phyloP scores from a whole-genome alignment of 1,284 basidiomycete species.

The Inonotus hispidus region DNA sequence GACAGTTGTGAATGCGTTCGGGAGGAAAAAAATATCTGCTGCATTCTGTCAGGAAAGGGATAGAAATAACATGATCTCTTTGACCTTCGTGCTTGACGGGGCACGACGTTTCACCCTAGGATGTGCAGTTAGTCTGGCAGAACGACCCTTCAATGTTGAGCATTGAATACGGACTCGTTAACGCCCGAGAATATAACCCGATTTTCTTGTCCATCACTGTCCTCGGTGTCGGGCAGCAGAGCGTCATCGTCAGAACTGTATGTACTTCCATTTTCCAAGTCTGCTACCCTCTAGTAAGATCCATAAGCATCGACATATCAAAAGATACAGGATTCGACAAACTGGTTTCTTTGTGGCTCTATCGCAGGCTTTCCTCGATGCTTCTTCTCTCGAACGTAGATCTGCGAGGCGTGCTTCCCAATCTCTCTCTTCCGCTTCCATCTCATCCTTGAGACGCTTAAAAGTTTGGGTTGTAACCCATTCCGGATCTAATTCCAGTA shows the following conservation, averaged over 20 bases:
- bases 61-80: background rate
- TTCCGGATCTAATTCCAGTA: constrained; percentile 46
- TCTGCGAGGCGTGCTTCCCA: constrained; percentile 53
- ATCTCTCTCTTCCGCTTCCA: constrained; percentile 62
- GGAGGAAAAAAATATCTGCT: constrained; percentile 83
- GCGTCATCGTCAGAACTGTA: constrained; percentile 37
- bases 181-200: background rate
- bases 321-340: constrained; percentile 23
- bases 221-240: constrained; percentile 45
- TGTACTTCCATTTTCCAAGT: background rate
- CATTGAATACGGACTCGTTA: background rate
- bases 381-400: constrained; percentile 60
- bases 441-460: constrained; percentile 54
- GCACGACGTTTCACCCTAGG: background rate
- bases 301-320: background rate
- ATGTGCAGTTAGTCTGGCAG: background rate
- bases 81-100: background rate
- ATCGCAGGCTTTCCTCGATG: constrained; percentile 43
- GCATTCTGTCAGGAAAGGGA: background rate
- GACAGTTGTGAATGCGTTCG: constrained; percentile 94
- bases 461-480: constrained; percentile 82
- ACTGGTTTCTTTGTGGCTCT: constrained; percentile 58
- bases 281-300: background rate
- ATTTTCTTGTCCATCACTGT: background rate
- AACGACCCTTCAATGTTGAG: background rate